Percentiles rank a stretch among this genome's conserved stretches.
phyloP scores from a whole-genome alignment of 2,329 filamentous ascomycete species.

The Stagonosporopsis tanaceti region DNA sequence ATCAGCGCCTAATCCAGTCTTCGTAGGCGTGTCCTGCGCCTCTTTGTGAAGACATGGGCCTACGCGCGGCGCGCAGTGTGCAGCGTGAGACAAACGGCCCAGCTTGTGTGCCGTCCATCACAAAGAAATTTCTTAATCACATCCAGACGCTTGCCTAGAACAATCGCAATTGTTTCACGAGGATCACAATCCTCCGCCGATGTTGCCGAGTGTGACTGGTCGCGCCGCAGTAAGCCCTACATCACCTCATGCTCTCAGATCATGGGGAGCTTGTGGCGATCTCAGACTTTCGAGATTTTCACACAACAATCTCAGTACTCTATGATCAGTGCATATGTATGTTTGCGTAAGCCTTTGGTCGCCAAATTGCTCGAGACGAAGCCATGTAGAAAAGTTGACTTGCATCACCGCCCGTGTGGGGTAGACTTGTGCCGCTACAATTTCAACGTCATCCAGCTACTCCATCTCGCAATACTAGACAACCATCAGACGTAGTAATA shows the following conservation, averaged over 20 bases:
- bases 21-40: neutral
- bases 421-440: conserved; percentile 9
- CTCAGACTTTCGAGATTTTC: too few species aligned
- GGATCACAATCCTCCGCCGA: neutral
- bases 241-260: neutral
- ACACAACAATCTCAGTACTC: neutral
- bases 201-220: conserved; percentile 6
- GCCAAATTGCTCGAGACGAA: neutral
- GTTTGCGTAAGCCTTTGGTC: neutral
- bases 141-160: conserved; percentile 13
- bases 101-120: conserved; percentile 7
- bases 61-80: neutral
- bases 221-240: neutral
- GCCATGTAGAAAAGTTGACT: conserved; percentile 1
- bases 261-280: neutral
- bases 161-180: conserved; percentile 15
- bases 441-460: conserved; percentile 2
- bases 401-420: conserved; percentile 12
- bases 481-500: neutral
- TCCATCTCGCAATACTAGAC: neutral
- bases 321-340: neutral
- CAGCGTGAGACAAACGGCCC: conserved; percentile 7
- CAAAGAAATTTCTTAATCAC: conserved; percentile 17
- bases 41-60: neutral
- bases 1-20: neutral